A percentile compares a stretch with the other conserved stretches of the same genome.
phyloP scores from a whole-genome alignment of 164 flowering plant species.

The Magnolia changhungtana region DNA sequence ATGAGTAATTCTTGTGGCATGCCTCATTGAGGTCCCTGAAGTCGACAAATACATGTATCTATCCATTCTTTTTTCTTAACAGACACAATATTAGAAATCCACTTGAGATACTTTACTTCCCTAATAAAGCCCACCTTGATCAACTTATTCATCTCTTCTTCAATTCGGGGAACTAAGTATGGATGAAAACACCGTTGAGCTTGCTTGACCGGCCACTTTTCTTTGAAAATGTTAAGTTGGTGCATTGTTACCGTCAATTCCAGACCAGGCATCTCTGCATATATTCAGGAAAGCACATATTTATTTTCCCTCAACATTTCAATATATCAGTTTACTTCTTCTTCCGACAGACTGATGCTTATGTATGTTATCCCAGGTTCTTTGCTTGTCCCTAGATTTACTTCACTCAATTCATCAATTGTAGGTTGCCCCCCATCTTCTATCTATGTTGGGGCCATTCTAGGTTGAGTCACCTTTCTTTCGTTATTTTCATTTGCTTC shows the following conservation, averaged over 20 bases:
- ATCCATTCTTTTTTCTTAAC: not conserved
- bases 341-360: too few relatives aligned
- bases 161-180: not conserved
- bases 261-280: not conserved
- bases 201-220: not conserved
- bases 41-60: not conserved
- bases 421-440: too few relatives aligned
- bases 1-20: not conserved
- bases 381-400: too few relatives aligned
- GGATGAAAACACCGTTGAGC: not conserved
- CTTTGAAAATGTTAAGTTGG: not conserved
- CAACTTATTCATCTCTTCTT: not conserved
- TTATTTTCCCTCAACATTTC: not conserved
- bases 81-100: not conserved
- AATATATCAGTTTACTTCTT: too few relatives aligned
- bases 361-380: too few relatives aligned
- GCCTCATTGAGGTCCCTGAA: not conserved
- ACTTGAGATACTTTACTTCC: not conserved
- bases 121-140: not conserved
- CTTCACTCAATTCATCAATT: too few relatives aligned
- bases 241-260: not conserved
- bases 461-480: too few relatives aligned
- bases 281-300: not conserved
- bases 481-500: too few relatives aligned
- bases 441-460: too few relatives aligned